These are phyloP conservation scores for Podaxis sp. DNA, from an alignment of 768 basidiomycete species.

Conservation along the genomic window DNA sequence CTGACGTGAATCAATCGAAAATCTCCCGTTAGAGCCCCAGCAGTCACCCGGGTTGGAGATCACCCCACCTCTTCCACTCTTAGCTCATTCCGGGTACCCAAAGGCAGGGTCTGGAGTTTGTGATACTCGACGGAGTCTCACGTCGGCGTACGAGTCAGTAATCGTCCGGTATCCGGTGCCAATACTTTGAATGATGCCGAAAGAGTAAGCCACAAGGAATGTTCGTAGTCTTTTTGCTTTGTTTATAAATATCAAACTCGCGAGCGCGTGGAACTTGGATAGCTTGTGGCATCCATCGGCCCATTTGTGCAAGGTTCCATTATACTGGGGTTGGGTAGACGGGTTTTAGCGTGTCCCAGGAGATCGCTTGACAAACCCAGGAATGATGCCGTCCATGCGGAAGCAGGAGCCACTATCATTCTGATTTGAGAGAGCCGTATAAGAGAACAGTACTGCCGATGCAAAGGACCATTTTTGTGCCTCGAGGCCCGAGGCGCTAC, in stretches of 20 bases:
- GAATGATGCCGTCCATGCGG: slow-evolving; percentile 3
- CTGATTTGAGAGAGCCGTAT: background rate
- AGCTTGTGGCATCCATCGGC: background rate
- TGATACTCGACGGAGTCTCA: background rate
- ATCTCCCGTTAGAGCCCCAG: background rate
- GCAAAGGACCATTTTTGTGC: background rate
- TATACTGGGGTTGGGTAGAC: background rate
- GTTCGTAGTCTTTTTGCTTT: background rate
- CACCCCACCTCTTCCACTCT: background rate
- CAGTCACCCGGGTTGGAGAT: background rate
- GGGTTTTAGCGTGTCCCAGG: background rate
- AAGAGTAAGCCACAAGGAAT: background rate
- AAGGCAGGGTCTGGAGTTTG: background rate
- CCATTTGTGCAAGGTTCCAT: background rate
- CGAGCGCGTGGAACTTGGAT: background rate
- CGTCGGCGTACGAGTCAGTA: background rate
- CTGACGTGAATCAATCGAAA: background rate
- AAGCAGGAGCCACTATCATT: background rate
- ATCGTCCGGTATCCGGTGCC: background rate
- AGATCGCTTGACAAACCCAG: background rate
- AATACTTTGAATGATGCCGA: background rate
- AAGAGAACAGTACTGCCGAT: background rate
- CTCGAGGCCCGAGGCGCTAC: background rate
- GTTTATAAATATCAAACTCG: background rate
- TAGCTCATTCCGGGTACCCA: background rate